Evolutionary conservation across 345 rosid species (phyloP).

Genomic region (Eucalyptus globulus): DNA sequence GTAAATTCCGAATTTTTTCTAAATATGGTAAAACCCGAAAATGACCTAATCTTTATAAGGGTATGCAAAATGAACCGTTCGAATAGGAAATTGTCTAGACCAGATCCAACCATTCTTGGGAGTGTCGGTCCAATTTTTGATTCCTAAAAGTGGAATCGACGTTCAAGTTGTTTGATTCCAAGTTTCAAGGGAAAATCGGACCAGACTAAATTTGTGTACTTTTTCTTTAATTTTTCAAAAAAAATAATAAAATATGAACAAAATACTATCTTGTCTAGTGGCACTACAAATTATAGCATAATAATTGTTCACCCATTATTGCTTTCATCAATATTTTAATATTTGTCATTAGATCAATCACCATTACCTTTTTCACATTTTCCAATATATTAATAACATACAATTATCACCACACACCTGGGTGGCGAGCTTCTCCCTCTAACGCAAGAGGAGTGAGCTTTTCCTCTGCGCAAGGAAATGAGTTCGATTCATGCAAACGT

Average conservation of each 20-base stretch:
- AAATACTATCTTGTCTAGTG: too few species aligned
- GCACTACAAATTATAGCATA: too few species aligned
- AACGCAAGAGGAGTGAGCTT: too few species aligned
- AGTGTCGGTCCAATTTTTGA: rapidly evolving
- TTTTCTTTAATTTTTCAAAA: too few species aligned
- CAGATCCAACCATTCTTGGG: rapidly evolving
- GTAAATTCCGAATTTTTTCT: background rate
- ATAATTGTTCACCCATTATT: rapidly evolving
- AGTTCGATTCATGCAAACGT: too few species aligned
- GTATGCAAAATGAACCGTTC: rapidly evolving
- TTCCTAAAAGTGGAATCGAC: rapidly evolving
- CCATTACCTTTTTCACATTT: background rate
- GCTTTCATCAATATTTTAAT: too few species aligned
- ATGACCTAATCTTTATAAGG: background rate
- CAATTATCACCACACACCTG: background rate
- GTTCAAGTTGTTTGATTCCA: rapidly evolving
- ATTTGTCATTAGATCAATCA: too few species aligned
- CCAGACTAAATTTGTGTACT: rapidly evolving
- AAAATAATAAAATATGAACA: too few species aligned
- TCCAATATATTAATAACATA: background rate
- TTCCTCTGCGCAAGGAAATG: too few species aligned
- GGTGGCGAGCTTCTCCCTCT: too few species aligned
- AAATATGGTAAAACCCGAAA: background rate
- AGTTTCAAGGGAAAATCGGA: rapidly evolving
- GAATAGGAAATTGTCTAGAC: rapidly evolving